Evolutionary conservation across 2,329 filamentous ascomycete genomes (phyloP), one percentile per base, ranked within the genome.

Genomic region (Aspergillus sp.): DNA sequence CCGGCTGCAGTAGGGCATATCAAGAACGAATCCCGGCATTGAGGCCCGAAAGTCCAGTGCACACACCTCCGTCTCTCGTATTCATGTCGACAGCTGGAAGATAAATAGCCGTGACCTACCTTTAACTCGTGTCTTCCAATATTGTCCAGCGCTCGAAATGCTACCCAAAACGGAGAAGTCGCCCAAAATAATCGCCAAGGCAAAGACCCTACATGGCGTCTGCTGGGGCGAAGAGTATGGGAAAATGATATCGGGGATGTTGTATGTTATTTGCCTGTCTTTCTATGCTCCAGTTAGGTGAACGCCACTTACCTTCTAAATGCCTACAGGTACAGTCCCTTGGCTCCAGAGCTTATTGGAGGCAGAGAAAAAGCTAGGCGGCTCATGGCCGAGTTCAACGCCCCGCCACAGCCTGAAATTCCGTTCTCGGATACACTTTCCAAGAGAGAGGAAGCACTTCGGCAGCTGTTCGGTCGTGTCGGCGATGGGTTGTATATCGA

Each of bases 401-500:
- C 44, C n/a, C 52, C 60, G 4, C 40, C 31, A 23, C 14, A 53
- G 12, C 27, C 56, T 2, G 37, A 53, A 4, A 12, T 33, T 4
- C 19, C 43, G 1, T 52, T 37, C 27, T 23, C 24, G 1, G 24
- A 59, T 4, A 49, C 21, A 11, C 27, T 45, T 23, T n/a, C 12
- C 45, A 46, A 37, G 43, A 56, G 39, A 21, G 47, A 27, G 39
- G 24, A 15, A 3, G 33, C 61, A 6, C 49, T 66, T 21, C 40
- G 52, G 2, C 33, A 56, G 23, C 23, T 65, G 4, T 59, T 66
- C 24, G 59, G 62, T 7, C 53, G 17, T 19, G 43, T 48, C 7
- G 59, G 61, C 8, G 48, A 59, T 23, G 56, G 55, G n/a, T 43
- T 57, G 8, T 59, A 58, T 9, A 57, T 68, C 27, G 61, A 68